Base-by-base conservation (phyloP, 1,284 basidiomycete genomes). In the Heliocybe sulcata region DNA sequence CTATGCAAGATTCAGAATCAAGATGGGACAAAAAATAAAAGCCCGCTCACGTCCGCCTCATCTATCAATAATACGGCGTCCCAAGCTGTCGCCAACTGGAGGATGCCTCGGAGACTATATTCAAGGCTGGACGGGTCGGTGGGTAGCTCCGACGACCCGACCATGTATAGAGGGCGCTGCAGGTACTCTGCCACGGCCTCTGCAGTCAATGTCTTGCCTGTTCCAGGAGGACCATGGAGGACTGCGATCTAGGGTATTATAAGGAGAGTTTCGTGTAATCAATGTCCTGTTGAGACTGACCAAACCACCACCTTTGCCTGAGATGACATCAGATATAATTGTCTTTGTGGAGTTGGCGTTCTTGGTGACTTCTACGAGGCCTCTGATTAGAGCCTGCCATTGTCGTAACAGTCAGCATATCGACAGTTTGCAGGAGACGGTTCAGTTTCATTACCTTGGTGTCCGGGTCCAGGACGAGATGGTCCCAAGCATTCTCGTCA, bases 131-230 rank as follows among this genome's bases (percentile, higher is more conserved):
- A 31, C 12, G 51, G 66, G 0, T 69, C 65, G 8, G 51, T 26
- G 55, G 81, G 78, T 20, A 81, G 65, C 0, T 66, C 64, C 2
- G 67, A 58, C 1, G 83, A 78, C 3, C 80, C 79, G 47, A 83
- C 72, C 14, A 82, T 72, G 59, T 85, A 84, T 29, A 85, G 67
- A 4, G 83, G 83, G 4, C 77, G 69, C 33, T 69, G 70, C 11
- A 84, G 78, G 59, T 81, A 78, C 63, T 85, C 83, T 58, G 78
- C 80, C 0, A 80, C 80, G 2, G 81, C 81, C 63, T 85, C 82
- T 0, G 82, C 83, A 0, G 81, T 69, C 35, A 71, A 56, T 12
- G 66, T 77, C 70, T 69, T 68, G 61, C 82, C 83, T 6, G 82
- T 80, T 51, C 82, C 82, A 2, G 81, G 82, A 23, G 81, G 80